Conservation (phyloP, 2,329 filamentous ascomycete genomes). For the Furcasterigmium sp. region DNA sequence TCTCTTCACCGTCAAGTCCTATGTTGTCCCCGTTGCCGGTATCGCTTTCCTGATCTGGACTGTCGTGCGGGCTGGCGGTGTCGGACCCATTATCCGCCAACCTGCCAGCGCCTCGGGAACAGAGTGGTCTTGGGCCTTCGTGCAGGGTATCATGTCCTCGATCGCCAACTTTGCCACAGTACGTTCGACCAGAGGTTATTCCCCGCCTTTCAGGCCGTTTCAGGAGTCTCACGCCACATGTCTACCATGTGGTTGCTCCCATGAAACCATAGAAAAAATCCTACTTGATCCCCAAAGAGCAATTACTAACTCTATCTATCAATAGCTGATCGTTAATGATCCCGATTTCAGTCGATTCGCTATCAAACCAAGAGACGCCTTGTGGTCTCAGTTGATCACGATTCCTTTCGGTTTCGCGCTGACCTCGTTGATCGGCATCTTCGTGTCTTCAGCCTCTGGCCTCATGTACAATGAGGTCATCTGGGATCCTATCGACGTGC, state of each 20-base stretch:
- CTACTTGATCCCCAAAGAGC: too few relatives aligned
- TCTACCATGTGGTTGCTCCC: too few relatives aligned
- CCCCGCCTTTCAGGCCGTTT: too few relatives aligned
- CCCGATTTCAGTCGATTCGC: conserved; percentile 86
- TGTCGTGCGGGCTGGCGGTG: conserved; percentile 72
- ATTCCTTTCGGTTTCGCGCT: conserved; percentile 69
- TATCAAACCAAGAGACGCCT: conserved; percentile 64
- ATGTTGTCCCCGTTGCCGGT: conserved; percentile 76
- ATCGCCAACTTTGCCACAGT: conserved; percentile 90
- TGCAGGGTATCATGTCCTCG: conserved; percentile 81
- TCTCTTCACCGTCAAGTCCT: conserved; percentile 79
- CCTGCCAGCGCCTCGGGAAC: conserved; percentile 58
- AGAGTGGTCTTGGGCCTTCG: conserved; percentile 72
- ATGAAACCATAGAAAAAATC: too few relatives aligned
- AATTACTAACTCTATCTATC: too few relatives aligned
- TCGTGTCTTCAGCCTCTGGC: conserved; percentile 67
- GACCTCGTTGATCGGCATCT: conserved; percentile 80
- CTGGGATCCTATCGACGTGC: conserved; percentile 68
- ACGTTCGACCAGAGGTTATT: too few relatives aligned
- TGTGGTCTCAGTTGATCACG: conserved; percentile 75
- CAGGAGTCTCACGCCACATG: too few relatives aligned
- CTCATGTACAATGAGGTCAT: conserved; percentile 63
- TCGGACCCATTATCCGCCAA: conserved; percentile 66
- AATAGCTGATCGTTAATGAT: conserved; percentile 78
- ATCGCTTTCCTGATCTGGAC: conserved; percentile 86